Conservation (phyloP, 257 asterid species). For the Scutellaria galericulata region DNA sequence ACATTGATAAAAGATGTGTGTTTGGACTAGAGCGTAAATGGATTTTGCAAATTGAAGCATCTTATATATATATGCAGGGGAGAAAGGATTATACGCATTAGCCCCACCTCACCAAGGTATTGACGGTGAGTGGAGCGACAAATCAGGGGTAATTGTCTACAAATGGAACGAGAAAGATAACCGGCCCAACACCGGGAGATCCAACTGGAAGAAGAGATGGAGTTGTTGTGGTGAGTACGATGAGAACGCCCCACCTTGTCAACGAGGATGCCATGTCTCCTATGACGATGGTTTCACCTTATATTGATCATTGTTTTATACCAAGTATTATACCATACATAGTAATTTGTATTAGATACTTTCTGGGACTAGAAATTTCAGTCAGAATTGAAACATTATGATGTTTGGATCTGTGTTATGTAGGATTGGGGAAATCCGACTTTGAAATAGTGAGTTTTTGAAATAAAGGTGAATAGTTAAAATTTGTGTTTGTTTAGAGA, state of each 20-base stretch:
- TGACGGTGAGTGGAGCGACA: conserved; percentile 73
- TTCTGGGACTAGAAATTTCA: too few species aligned
- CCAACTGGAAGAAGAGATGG: conserved; percentile 75
- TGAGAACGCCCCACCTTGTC: conserved; percentile 63
- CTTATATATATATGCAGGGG: conserved; percentile 44
- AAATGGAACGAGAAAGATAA: conserved; percentile 69
- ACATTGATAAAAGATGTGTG: neutral
- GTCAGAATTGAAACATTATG: too few species aligned
- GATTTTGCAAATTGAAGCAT: neutral
- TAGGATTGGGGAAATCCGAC: too few species aligned
- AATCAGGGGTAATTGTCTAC: conserved; percentile 66
- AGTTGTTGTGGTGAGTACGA: conserved; percentile 72
- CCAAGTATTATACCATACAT: too few species aligned
- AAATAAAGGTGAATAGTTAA: too few species aligned
- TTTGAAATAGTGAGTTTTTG: too few species aligned
- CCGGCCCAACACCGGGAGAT: conserved; percentile 62
- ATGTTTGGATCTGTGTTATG: too few species aligned
- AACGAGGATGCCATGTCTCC: conserved; percentile 57
- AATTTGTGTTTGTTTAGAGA: too few species aligned
- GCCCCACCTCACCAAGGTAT: conserved; percentile 80
- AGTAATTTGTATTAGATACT: too few species aligned
- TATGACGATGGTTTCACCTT: conserved; percentile 67
- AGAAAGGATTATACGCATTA: conserved; percentile 60
- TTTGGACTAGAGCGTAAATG: neutral
- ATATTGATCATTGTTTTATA: conserved; percentile 28